Conservation (phyloP, 2,329 filamentous ascomycete species). For the Stenocarpella maydis region DNA sequence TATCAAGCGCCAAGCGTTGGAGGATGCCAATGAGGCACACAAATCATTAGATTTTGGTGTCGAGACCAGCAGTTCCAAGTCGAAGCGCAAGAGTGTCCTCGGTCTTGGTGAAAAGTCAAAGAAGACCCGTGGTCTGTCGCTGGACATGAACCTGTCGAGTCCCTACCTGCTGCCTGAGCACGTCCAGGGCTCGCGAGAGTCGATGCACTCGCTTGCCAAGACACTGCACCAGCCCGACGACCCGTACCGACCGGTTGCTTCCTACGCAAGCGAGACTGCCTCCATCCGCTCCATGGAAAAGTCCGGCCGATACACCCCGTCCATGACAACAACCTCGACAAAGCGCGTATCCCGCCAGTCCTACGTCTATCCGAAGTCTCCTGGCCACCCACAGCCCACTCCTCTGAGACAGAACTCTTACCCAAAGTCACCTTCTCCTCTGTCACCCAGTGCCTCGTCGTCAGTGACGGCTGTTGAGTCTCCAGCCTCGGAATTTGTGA, state of each 20-base stretch:
- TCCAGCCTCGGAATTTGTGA: constrained; percentile 34
- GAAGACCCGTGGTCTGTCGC: constrained; percentile 65
- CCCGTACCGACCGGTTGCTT: constrained; percentile 75
- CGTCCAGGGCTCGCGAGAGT: constrained; percentile 81
- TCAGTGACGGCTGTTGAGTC: constrained; percentile 39
- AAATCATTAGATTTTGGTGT: constrained; percentile 90
- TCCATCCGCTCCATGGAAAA: constrained; percentile 62
- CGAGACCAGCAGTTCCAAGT: constrained; percentile 44
- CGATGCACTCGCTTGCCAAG: constrained; percentile 83
- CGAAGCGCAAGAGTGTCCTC: constrained; percentile 55
- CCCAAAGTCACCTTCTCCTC: constrained; percentile 50
- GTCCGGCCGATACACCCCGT: constrained; percentile 46
- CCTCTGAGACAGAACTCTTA: constrained; percentile 56
- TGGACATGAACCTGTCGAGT: constrained; percentile 79
- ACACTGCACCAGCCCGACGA: constrained; percentile 80
- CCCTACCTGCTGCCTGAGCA: constrained; percentile 94
- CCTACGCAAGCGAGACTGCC: constrained; percentile 64
- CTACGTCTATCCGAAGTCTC: constrained; percentile 37
- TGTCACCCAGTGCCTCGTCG: constrained; percentile 44
- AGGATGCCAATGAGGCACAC: constrained; percentile 88
- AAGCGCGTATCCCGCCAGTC: constrained; percentile 35
- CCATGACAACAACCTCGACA: constrained; percentile 29
- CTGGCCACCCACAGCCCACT: constrained; percentile 44
- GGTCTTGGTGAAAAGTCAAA: constrained; percentile 66
- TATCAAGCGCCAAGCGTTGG: constrained; percentile 72